A percentile compares a stretch with the other conserved stretches of the same genome.
Evolutionary conservation across 345 rosid genomes (phyloP).

Genomic region (Abelmoschus esculentus): DNA sequence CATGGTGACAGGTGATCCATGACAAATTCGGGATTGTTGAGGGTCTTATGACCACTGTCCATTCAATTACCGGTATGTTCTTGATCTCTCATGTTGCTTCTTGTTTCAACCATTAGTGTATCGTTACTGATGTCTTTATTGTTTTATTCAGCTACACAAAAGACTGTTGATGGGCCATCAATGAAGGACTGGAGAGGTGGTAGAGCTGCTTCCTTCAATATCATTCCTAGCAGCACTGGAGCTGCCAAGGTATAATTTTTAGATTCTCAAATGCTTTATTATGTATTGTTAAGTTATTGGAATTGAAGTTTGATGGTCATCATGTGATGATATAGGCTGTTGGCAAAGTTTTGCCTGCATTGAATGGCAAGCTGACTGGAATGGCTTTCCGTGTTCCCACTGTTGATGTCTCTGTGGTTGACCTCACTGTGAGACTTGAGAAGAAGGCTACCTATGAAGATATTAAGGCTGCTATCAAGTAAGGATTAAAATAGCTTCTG

Average conservation of each 20-base stretch:
- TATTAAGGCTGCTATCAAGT: constrained; percentile 40
- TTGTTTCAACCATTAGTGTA: too few species aligned
- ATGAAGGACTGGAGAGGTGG: constrained; percentile 99
- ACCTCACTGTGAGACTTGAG: constrained; percentile 91
- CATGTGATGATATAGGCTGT: constrained; percentile 46
- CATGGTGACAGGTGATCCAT: too few species aligned
- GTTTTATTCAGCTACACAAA: constrained; percentile 75
- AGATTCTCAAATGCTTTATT: too few species aligned
- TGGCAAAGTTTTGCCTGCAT: constrained; percentile 96
- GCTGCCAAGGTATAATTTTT: constrained; percentile 69
- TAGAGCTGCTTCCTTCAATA: constrained; percentile 93
- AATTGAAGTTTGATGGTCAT: too few species aligned
- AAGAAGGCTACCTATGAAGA: constrained; percentile 90
- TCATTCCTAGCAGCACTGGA: constrained; percentile 98
- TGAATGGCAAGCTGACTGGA: constrained; percentile 97
- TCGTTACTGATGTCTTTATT: not conserved
- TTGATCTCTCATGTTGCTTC: too few species aligned
- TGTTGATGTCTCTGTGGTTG: constrained; percentile 92
- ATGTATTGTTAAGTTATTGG: too few species aligned
- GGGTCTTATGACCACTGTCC: too few species aligned
- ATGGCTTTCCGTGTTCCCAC: constrained; percentile 99
- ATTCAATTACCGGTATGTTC: too few species aligned
- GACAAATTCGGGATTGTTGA: too few species aligned
- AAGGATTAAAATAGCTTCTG: too few species aligned
- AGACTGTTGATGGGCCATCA: constrained; percentile 98